Conservation (phyloP, 1,284 basidiomycete genomes). For the Ustilago cynodontis region DNA sequence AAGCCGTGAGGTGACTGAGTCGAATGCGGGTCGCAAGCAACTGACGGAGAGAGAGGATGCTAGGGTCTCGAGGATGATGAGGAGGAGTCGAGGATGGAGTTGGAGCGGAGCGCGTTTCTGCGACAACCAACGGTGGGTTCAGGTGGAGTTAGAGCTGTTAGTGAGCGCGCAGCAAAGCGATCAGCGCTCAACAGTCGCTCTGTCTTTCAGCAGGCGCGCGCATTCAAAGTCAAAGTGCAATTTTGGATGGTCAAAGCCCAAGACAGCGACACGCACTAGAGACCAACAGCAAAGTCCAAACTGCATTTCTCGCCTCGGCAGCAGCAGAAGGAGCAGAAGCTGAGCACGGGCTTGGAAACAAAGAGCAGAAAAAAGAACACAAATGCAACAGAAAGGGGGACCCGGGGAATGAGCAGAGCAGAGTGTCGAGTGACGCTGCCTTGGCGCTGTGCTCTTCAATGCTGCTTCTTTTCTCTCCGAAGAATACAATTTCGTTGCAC, state of each 20-base stretch:
- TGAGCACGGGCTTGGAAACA: background rate
- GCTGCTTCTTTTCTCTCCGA: background rate
- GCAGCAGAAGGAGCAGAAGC: background rate
- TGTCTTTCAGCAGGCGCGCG: background rate
- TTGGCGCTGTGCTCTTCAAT: background rate
- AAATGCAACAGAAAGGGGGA: constrained; percentile 3
- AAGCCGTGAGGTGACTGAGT: constrained; percentile 8
- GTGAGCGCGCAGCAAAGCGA: constrained; percentile 14
- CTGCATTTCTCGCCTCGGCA: background rate
- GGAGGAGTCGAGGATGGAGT: background rate
- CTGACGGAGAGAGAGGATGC: background rate
- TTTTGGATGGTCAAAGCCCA: constrained; percentile 14
- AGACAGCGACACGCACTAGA: background rate
- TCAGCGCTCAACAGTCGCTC: background rate
- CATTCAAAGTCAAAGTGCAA: background rate
- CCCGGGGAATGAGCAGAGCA: constrained; percentile 11
- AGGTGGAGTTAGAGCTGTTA: constrained; percentile 9
- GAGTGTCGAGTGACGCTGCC: background rate
- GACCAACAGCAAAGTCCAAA: background rate
- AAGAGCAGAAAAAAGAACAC: background rate
- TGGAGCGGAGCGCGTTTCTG: constrained; percentile 8
- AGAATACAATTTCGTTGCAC: constrained; percentile 13
- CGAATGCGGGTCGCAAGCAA: background rate
- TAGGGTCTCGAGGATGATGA: background rate
- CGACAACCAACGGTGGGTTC: background rate